A percentile compares a stretch with the other conserved stretches of the same genome.
These are phyloP conservation scores for Parastagonospora nodorum DNA, from an alignment of 2,329 filamentous ascomycete species.

Conservation along the genomic window DNA sequence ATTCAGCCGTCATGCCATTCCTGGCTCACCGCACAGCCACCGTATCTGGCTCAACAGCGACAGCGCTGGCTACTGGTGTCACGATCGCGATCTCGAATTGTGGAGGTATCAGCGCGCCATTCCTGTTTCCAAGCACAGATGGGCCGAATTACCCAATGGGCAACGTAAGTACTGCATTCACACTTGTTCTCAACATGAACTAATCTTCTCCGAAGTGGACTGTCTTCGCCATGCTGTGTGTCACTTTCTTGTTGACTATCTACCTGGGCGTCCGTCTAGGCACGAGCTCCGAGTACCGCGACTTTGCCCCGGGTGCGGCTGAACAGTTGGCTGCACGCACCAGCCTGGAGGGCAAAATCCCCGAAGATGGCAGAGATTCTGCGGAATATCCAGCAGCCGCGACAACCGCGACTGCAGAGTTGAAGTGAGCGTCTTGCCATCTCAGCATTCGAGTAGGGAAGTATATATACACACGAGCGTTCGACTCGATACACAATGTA, in stretches of 20 bases:
- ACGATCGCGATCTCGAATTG: constrained; percentile 28
- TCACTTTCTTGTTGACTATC: constrained; percentile 21
- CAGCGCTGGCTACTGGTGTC: constrained; percentile 26
- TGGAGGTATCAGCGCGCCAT: constrained; percentile 27
- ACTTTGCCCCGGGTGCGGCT: constrained; percentile 24
- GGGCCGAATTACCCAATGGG: constrained; percentile 28
- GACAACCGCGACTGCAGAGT: not conserved
- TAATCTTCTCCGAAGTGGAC: constrained; percentile 15
- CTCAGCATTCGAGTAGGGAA: no score
- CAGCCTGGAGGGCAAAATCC: constrained; percentile 17
- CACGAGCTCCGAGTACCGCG: constrained; percentile 26
- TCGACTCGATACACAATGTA: no score
- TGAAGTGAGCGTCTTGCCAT: no score
- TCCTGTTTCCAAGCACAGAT: constrained; percentile 18
- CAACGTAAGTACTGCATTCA: constrained; percentile 15
- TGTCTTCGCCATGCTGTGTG: constrained; percentile 23
- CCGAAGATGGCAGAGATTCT: constrained; percentile 10
- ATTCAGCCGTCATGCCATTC: constrained; percentile 26
- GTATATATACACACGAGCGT: no score
- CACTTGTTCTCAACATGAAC: not conserved
- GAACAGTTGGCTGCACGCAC: constrained; percentile 21
- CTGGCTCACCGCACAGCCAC: constrained; percentile 26
- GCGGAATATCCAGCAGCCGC: constrained; percentile 7
- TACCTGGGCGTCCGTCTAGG: constrained; percentile 26
- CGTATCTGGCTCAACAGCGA: constrained; percentile 25